Evolutionary conservation across 306 rosid genomes (phyloP).

Genomic region (Sechiopsis laciniata): DNA sequence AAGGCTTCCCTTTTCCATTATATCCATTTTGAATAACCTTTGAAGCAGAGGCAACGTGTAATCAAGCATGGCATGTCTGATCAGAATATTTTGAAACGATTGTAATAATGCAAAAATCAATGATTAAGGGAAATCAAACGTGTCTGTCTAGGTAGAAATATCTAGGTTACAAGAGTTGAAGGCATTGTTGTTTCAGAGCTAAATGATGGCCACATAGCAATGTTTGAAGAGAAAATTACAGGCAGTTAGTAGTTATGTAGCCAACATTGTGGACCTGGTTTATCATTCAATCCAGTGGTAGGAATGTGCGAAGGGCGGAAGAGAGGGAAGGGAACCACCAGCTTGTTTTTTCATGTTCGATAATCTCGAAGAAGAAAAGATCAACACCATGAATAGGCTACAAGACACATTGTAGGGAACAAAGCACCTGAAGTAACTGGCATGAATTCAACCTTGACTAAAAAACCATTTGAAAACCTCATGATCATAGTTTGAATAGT

Average conservation of each 20-base stretch:
- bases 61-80: neutral
- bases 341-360: neutral
- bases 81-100: neutral
- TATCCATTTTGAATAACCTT: neutral
- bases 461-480: neutral
- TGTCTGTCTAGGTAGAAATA: neutral
- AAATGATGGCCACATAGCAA: neutral
- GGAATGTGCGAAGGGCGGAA: neutral
- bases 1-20: neutral
- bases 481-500: neutral
- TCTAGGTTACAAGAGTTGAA: neutral
- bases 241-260: constrained; percentile 2
- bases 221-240: neutral
- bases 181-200: neutral
- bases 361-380: neutral
- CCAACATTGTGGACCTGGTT: neutral
- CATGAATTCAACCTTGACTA: neutral
- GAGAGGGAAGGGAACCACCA: constrained; percentile 10
- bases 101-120: neutral
- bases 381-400: neutral
- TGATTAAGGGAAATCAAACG: neutral
- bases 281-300: neutral
- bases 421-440: neutral
- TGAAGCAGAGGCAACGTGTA: neutral
- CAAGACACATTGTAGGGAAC: neutral